Conservation (phyloP, 2,329 filamentous ascomycete species). For the Fusarium solani-melongenae region DNA sequence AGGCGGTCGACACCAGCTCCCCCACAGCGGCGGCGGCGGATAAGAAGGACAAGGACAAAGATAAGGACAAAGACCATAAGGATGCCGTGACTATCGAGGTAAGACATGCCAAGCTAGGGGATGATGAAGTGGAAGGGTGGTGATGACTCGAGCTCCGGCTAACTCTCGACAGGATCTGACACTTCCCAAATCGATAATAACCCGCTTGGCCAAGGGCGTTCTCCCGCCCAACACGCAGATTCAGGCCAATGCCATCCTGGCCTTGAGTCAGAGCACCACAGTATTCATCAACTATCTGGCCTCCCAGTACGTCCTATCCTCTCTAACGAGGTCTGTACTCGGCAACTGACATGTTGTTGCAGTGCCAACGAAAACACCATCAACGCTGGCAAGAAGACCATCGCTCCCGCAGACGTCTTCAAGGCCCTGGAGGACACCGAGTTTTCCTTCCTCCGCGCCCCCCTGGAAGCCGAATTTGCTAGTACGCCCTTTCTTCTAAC, state of each 20-base stretch:
- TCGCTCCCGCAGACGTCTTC: constrained; percentile 80
- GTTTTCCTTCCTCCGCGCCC: constrained; percentile 75
- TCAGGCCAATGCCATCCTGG: constrained; percentile 82
- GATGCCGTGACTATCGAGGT: constrained; percentile 65
- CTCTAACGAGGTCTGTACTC: neutral
- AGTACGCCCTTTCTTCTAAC: constrained; percentile 62
- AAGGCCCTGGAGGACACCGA: constrained; percentile 82
- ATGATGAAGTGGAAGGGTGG: neutral
- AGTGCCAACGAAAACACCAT: constrained; percentile 80
- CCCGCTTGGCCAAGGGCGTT: constrained; percentile 81
- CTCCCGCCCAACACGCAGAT: constrained; percentile 85
- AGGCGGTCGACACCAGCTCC: constrained; percentile 33
- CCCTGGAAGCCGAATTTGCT: constrained; percentile 79
- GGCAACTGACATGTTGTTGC: neutral
- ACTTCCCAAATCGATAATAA: constrained; percentile 84
- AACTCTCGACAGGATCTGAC: constrained; percentile 70
- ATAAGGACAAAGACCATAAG: constrained; percentile 47
- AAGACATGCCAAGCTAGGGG: neutral
- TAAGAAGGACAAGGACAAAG: constrained; percentile 49
- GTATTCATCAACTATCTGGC: constrained; percentile 87
- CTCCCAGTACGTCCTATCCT: constrained; percentile 68
- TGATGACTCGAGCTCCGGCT: neutral
- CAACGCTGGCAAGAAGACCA: constrained; percentile 78
- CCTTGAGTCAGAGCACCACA: constrained; percentile 83
- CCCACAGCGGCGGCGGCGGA: constrained; percentile 27